Evolutionary conservation across 345 rosid species (phyloP).

Genomic region (Turritis glabra): DNA sequence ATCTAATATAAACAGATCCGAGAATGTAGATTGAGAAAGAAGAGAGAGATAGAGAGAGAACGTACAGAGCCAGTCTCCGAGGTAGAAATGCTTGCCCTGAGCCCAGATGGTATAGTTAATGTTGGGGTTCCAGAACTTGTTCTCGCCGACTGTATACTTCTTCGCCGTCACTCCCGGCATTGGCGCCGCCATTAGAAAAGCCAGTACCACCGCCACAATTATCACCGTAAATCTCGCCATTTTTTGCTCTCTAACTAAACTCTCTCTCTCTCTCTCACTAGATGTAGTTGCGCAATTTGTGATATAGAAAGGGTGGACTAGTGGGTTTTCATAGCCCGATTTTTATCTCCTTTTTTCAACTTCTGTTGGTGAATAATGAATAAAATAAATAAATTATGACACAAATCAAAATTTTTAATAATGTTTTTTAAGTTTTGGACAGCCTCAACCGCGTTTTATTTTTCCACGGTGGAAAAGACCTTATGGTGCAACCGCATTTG

Average conservation of each 20-base stretch:
- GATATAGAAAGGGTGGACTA: slow-evolving; percentile 10
- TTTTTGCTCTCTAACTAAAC: not conserved
- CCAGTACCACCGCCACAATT: slow-evolving; percentile 42
- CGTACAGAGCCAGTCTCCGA: slow-evolving; percentile 97
- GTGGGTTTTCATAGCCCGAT: not conserved
- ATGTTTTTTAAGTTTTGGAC: not conserved
- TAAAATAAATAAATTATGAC: too few relatives aligned
- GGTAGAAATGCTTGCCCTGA: slow-evolving; percentile 71
- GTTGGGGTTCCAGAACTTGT: slow-evolving; percentile 66
- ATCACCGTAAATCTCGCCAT: slow-evolving; percentile 39
- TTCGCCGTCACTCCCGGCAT: slow-evolving; percentile 60
- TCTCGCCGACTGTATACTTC: slow-evolving; percentile 63
- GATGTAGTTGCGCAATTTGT: slow-evolving; percentile 27
- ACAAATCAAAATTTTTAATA: not conserved
- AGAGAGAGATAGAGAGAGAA: slow-evolving; percentile 19
- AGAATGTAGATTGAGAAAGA: not conserved
- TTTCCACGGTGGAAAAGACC: too few relatives aligned
- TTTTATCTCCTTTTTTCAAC: not conserved
- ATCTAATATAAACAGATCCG: slow-evolving; percentile 21
- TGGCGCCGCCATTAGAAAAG: slow-evolving; percentile 41
- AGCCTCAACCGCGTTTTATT: not conserved
- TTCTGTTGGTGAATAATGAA: too few relatives aligned
- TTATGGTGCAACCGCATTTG: too few relatives aligned
- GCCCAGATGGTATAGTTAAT: slow-evolving; percentile 87
- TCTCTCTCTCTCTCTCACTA: not conserved